Conservation (phyloP, 1,284 basidiomycete genomes). For the Waitea zeae region DNA sequence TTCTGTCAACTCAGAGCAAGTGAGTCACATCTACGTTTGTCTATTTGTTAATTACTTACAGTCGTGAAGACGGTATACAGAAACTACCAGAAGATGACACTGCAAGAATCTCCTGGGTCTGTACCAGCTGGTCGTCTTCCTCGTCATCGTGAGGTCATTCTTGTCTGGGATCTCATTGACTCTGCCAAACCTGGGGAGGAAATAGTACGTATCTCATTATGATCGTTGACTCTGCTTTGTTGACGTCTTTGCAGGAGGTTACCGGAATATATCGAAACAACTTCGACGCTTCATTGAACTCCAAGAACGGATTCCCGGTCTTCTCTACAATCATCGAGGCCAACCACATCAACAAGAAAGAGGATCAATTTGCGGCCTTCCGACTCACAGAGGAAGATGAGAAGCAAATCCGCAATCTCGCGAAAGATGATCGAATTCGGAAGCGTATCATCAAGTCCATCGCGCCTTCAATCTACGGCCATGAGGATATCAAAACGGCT, state of each 20-base stretch:
- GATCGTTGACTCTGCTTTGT: conserved; percentile 2
- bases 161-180: conserved; percentile 97
- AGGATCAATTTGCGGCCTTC: conserved; percentile 90
- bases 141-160: conserved; percentile 89
- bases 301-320: conserved; percentile 98
- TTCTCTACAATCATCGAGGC: conserved; percentile 98
- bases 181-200: conserved; percentile 97
- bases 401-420: conserved; percentile 73
- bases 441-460: conserved; percentile 98
- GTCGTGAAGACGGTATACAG: conserved; percentile 84
- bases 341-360: conserved; percentile 96
- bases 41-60: neutral
- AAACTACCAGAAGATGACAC: conserved; percentile 98
- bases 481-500: conserved; percentile 98
- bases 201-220: conserved; percentile 45
- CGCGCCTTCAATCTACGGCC: conserved; percentile 96
- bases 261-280: conserved; percentile 98
- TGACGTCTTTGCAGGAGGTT: conserved; percentile 47
- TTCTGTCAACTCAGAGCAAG: conserved; percentile 91
- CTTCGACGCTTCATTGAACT: conserved; percentile 94
- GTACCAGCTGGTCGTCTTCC: conserved; percentile 95
- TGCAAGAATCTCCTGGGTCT: conserved; percentile 97
- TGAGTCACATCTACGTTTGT: conserved; percentile 14
- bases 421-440: conserved; percentile 84
- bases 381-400: conserved; percentile 95